These are phyloP conservation scores for Melampsora larici-populina DNA, from an alignment of 1,284 basidiomycete genomes.

Conservation along the genomic window DNA sequence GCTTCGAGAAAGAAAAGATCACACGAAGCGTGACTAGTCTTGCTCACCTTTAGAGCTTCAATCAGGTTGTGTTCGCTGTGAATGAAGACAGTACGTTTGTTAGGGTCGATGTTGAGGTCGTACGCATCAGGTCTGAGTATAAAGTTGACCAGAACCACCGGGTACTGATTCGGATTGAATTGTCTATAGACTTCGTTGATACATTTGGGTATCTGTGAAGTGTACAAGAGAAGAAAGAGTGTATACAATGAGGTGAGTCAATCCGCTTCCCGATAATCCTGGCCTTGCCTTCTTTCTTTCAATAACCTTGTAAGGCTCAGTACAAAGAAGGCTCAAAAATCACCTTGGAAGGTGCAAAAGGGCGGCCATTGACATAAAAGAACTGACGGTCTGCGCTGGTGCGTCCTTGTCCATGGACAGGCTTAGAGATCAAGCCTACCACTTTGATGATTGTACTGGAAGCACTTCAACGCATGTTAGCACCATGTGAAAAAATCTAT, in stretches of 20 bases:
- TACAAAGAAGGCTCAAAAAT: conserved; percentile 41
- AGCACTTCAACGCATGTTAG: background rate
- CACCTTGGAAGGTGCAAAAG: conserved; percentile 75
- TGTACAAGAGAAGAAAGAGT: background rate
- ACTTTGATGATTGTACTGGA: conserved; percentile 58
- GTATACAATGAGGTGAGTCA: no score
- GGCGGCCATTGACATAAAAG: conserved; percentile 89
- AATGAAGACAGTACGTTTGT: conserved; percentile 89
- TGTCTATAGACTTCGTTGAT: conserved; percentile 85
- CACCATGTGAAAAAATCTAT: background rate
- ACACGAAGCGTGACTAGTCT: background rate
- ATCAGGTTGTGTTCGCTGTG: conserved; percentile 83
- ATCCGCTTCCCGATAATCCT: no score
- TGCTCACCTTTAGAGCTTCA: conserved; percentile 68
- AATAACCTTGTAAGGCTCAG: background rate
- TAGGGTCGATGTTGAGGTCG: conserved; percentile 94
- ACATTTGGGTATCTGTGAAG: conserved; percentile 68
- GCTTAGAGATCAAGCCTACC: conserved; percentile 74
- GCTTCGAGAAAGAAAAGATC: no score
- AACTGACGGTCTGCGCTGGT: conserved; percentile 81
- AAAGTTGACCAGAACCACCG: conserved; percentile 80
- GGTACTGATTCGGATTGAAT: conserved; percentile 75
- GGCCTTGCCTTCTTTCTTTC: no score
- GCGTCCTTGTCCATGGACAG: conserved; percentile 68
- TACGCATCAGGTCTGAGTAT: conserved; percentile 74